Evolutionary conservation across 805 yeast species (phyloP), one percentile per base, ranked within the genome.

Genomic region (Kazachstania kunashirensis): DNA sequence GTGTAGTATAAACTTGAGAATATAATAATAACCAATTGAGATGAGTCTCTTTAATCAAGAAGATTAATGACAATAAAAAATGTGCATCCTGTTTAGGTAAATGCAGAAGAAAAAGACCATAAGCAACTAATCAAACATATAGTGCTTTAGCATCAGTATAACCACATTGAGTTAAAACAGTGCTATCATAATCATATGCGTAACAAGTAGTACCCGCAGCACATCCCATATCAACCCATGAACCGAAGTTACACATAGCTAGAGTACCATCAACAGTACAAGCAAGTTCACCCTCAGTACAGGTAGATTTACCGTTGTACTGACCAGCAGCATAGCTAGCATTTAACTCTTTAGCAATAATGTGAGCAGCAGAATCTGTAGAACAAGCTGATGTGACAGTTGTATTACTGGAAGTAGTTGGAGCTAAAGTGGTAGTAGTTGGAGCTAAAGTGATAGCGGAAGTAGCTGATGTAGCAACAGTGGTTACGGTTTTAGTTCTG

Each of bases 191-290:
- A 23, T 56, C 63, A 46, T 62, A 70, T 17, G 83, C 80, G 45
- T 62, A 68, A 57, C 85, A 78, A 2, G 74, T 63, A 3, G 84
- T 77, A 31, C 80, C 79, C 2, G 69, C 59, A n/a, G 80, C 71
- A 61, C 85, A 78, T 27, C 57, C 65, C 49, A 67, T 65, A 14
- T 47, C 52, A 11, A 72, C 79, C 84, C 84, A 79, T 17, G 55
- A 39, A 27, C 77, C 77, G 27, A 36, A 42, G 49, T 60, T 66
- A 57, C 84, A 78, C 31, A 75, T 59, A 13, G 81, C 76, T 45
- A 70, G 66, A 14, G 60, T 39, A 24, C 79, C 82, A 45, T 61
- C 59, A 5, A 66, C 49, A 18, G 69, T 50, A 53, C 84, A 78
- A 4, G 77, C 67, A 12, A 67, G 45, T 12, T 64, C 68, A 36